These are phyloP conservation scores for Fusarium torreyae DNA, from an alignment of 2,329 filamentous ascomycete genomes.

Conservation along the genomic window DNA sequence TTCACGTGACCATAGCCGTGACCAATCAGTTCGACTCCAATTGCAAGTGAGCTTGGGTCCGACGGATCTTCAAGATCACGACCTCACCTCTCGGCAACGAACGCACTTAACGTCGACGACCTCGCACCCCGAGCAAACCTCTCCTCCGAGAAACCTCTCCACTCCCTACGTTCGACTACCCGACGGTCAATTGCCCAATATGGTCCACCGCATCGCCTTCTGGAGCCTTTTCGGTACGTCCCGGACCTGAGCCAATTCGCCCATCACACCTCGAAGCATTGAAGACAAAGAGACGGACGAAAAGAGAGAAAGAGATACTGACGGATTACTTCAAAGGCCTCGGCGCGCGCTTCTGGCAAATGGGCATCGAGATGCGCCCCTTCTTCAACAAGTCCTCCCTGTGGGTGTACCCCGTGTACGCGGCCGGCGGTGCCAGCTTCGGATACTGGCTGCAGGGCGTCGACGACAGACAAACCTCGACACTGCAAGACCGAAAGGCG, in stretches of 20 bases:
- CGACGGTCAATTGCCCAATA: constrained; percentile 57
- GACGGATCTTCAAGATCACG: constrained; percentile 48
- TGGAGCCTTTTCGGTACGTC: constrained; percentile 89
- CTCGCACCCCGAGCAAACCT: constrained; percentile 41
- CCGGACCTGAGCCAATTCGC: constrained; percentile 35
- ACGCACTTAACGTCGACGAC: constrained; percentile 41
- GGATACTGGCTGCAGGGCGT: constrained; percentile 97
- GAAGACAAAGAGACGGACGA: background rate
- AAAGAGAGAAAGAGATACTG: constrained; percentile 11
- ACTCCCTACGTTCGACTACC: constrained; percentile 27
- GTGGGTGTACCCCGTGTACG: constrained; percentile 94
- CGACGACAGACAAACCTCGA: constrained; percentile 83
- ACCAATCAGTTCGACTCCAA: constrained; percentile 49
- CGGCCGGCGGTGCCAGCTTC: constrained; percentile 87
- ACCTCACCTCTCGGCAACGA: constrained; percentile 49
- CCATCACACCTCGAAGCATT: constrained; percentile 8
- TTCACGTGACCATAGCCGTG: constrained; percentile 28
- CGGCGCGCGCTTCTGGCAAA: constrained; percentile 93
- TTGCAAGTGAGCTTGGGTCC: constrained; percentile 49
- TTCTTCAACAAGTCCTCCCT: constrained; percentile 88
- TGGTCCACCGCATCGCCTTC: constrained; percentile 80
- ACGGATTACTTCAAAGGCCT: constrained; percentile 68
- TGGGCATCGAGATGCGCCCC: constrained; percentile 98
- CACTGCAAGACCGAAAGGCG: constrained; percentile 84
- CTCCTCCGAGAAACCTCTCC: constrained; percentile 27